Evolutionary conservation across 1,284 basidiomycete genomes (phyloP), one percentile per base, ranked within the genome.

Genomic region (Neonothopanus nambi): DNA sequence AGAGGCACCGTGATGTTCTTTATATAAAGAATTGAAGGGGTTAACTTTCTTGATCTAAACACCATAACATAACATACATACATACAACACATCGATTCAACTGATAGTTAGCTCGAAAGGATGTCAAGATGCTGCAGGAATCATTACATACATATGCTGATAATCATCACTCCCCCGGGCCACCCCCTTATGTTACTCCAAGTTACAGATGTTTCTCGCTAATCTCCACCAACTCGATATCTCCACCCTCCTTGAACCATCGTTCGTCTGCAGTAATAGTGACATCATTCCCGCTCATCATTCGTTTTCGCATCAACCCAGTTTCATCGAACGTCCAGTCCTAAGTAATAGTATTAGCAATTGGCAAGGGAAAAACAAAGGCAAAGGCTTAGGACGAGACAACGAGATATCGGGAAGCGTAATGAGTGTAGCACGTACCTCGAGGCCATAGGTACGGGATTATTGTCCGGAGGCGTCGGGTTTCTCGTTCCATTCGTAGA

Each of bases 231-330:
- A 54, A 40, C 24, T 65, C 63, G 50, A 64, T 62, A 15, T 63
- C 59, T 7, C 61, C 61, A 1, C 59, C 61, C 38, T 69, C 63
- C 59, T 70, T 76, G 70, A 84, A 85, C 81, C 82, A 87, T 28
- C 82, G 63, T 53, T 82, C 78, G 13, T 68, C 68, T 9, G 76
- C 70, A 1, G 63, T 53, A 59, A 85, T 81, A 18, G 71, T 53
- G 15, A 85, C 67, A 59, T 85, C 82, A 63, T 84, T 84, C 5
- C 77, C 82, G 56, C 74, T 77, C 81, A 83, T 83, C 67, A 80
- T 69, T 9, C 80, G 69, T 62, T 80, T 81, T 55, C 68, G 66
- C 82, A 84, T 84, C 40, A 76, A 68, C 0, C 82, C 82, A 49
- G 77, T 72, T 12, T 72, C 65, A 0, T 67, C 76, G 61, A 80